Base-by-base conservation (phyloP, 1,139 yeast genomes). In the Yamadazyma atlantica region DNA sequence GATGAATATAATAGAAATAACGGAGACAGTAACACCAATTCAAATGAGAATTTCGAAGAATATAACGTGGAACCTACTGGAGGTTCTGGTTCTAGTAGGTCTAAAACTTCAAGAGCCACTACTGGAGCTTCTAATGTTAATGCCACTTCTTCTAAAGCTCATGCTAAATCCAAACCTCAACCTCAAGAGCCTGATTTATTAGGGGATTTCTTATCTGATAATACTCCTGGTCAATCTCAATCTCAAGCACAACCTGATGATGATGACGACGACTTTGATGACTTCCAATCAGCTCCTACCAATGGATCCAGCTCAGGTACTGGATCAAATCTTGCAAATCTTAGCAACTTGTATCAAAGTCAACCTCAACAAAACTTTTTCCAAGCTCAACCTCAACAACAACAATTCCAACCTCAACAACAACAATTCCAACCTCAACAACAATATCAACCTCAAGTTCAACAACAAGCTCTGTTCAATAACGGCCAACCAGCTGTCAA, bases 181-280 rank as follows among this genome's bases (percentile, higher is more conserved):
- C 57, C 45, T 33, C 55, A 71, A 44, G 60, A 73, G 57, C 52
- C 68, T 49, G 76, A 70, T 46, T 68, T 70, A 46, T 62, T 69
- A 49, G 75, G 72, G 14, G 88, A 83, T 53, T 68, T 83, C 45
- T 71, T 29, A 12, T 18, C 24, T 12, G 23, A 12, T 18, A 13
- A 12, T 12, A 19, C 18, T 18, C 32, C 24, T 17, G 42, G 60
- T 10, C 45, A 18, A 29, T 14, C 60, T 10, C 45, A 18, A 29
- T 14, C 64, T 19, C 44, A 52, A 18, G 31, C 55, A 16, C 43
- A 58, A 10, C 44, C 63, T 10, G 45, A 53, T 2, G 80, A 69
- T 15, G 85, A 80, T 30, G 95, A 85, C 48, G 97, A 89, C 51
- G 97, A 90, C 30, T 90, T 90, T 62, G 96, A 87, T 48, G 97